Base-by-base conservation (phyloP, 2,329 filamentous ascomycete species). In the Sporothrix pallida region DNA sequence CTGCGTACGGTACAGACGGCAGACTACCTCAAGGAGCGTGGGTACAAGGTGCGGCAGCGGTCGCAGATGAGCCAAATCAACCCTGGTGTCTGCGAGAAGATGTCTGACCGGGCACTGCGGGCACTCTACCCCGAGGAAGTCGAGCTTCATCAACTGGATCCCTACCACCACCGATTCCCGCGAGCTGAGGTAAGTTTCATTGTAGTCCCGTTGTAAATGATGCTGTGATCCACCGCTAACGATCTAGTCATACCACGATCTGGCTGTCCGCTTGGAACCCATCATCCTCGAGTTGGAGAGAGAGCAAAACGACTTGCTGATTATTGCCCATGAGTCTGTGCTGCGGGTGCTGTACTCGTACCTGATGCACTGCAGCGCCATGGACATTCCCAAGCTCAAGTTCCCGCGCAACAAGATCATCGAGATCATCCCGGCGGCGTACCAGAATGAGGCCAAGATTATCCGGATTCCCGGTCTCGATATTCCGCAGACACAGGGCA, bases 41-140 rank as follows among this genome's bases (percentile, higher is more conserved):
- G 94, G 1, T 97, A 93, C 84, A 93, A 93, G 78, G 92, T 98
- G 67, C 90, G 93, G 20, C 96, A 98, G 82, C 90, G 96, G 74
- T 95, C 95, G 67, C 95, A 99, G 81, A 94, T 99, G 91, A 97
- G 95, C 80, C 95, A 98, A 83, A 89, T 99, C 79, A 98, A 99
- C 80, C 96, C 96, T 0, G 96, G 96, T 2, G 94, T 97, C 6
- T 98, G 95, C 79, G 96, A 98, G 83, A 96, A 94, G 82, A 91
- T 98, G 85, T 93, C 93, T 7, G 95, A 98, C 81, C 86, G 87
- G 15, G 90, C 89, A 70, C 97, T 99, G 77, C 90, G 93, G 72
- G 85, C 90, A 78, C 86, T 95, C 73, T 98, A 95, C 79, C 93
- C 95, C 0, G 93, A 97, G 3, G 96, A 99, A 82, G 93, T 97